Conservation (phyloP, 345 rosid genomes). For the Salix purpurea region DNA sequence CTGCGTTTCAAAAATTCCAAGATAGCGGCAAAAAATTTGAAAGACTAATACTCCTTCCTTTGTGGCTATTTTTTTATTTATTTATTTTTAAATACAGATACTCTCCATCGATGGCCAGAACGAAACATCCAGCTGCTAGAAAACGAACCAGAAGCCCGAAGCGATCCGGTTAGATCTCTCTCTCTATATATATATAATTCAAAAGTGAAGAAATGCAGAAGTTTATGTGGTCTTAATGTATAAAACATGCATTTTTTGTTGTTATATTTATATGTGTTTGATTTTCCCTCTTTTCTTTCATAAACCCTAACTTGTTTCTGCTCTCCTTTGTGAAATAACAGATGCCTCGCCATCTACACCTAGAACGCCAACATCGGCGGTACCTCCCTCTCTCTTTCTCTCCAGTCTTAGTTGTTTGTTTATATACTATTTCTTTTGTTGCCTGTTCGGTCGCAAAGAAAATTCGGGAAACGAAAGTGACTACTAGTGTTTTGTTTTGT, state of each 20-base stretch:
- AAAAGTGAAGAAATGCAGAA: too few species aligned
- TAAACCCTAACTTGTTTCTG: conserved; percentile 6
- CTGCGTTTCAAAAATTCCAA: not conserved
- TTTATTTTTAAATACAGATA: too few species aligned
- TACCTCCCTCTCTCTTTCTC: not conserved
- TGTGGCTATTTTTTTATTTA: too few species aligned
- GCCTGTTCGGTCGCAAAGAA: conserved; percentile 8
- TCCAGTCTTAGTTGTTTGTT: not conserved
- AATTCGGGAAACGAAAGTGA: not conserved
- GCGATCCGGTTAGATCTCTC: conserved; percentile 1
- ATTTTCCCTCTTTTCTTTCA: not conserved
- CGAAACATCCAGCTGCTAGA: not conserved
- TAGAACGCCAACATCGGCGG: conserved; percentile 4
- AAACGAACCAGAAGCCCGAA: not conserved
- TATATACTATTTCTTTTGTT: not conserved
- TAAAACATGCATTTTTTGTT: not conserved
- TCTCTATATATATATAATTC: not conserved
- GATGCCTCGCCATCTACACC: conserved; percentile 3
- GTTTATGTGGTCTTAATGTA: not conserved
- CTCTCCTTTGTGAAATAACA: not conserved
- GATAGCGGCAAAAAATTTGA: conserved; percentile 5
- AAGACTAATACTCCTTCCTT: not conserved
- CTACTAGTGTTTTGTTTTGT: not conserved
- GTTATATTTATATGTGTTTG: not conserved
- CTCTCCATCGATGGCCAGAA: conserved; percentile 14